phyloP scores from a whole-genome alignment of 768 basidiomycete genomes.

The Cyclocybe cylindracea region DNA sequence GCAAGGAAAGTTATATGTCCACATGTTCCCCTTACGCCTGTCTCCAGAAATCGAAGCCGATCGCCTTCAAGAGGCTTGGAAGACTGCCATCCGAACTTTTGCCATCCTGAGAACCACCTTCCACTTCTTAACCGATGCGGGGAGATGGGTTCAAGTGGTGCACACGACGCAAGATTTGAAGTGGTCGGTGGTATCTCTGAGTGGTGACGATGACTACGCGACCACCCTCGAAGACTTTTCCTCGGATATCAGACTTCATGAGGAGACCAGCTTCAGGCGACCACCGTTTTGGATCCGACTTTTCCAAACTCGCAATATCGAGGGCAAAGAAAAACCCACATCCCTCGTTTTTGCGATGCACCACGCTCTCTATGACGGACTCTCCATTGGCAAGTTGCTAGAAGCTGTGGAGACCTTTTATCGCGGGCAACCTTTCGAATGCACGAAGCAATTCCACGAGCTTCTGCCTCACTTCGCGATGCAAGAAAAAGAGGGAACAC shows the following conservation, averaged over 20 bases:
- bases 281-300: slow-evolving; percentile 33
- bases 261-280: slow-evolving; percentile 23
- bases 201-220: slow-evolving; percentile 18
- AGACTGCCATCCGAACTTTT: slow-evolving; percentile 26
- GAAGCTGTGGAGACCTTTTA: slow-evolving; percentile 33
- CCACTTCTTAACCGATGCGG: slow-evolving; percentile 38
- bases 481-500: slow-evolving; percentile 37
- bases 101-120: slow-evolving; percentile 50
- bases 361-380: slow-evolving; percentile 50
- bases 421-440: slow-evolving; percentile 8
- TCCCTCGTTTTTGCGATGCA: slow-evolving; percentile 42
- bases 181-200: slow-evolving; percentile 20
- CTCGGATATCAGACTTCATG: slow-evolving; percentile 16
- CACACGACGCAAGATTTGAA: slow-evolving; percentile 21
- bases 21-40: slow-evolving; percentile 30
- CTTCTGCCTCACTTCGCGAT: slow-evolving; percentile 36
- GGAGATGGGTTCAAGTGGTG: slow-evolving; percentile 33
- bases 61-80: slow-evolving; percentile 38
- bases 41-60: slow-evolving; percentile 19
- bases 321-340: slow-evolving; percentile 7
- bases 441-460: slow-evolving; percentile 34
- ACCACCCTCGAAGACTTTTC: slow-evolving; percentile 16
- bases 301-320: slow-evolving; percentile 14
- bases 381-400: slow-evolving; percentile 39
- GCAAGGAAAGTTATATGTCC: slow-evolving; percentile 28